Evolutionary conservation across 1,284 basidiomycete genomes (phyloP).

Genomic region (Rhodotorula sp.): DNA sequence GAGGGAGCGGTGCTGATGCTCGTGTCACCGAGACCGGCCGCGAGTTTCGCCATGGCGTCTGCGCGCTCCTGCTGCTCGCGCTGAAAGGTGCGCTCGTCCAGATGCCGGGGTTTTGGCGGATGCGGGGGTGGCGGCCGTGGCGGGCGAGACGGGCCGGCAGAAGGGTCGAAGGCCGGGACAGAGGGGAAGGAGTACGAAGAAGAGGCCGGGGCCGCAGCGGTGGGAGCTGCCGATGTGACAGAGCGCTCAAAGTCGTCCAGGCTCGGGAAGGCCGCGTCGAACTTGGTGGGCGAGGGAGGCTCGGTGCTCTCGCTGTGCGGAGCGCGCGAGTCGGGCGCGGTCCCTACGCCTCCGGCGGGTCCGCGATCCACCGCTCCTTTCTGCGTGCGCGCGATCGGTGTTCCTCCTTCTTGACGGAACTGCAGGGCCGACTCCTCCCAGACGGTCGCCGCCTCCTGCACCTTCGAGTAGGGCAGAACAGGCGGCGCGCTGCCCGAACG

Average conservation of each 20-base stretch:
- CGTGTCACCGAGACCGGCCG: background rate
- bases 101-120: slow-evolving; percentile 7
- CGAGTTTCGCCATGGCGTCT: slow-evolving; percentile 15
- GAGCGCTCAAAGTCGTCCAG: slow-evolving; percentile 33
- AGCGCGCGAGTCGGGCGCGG: slow-evolving; percentile 1
- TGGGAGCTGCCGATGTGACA: background rate
- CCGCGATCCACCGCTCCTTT: slow-evolving; percentile 12
- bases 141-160: background rate
- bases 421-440: slow-evolving; percentile 7
- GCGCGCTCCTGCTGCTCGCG: slow-evolving; percentile 19
- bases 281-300: slow-evolving; percentile 3
- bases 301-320: background rate
- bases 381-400: slow-evolving; percentile 1
- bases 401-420: slow-evolving; percentile 3
- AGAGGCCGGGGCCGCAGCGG: background rate
- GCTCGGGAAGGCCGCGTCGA: slow-evolving; percentile 28
- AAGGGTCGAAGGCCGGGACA: slow-evolving; percentile 20
- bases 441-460: slow-evolving; percentile 9
- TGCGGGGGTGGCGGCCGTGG: slow-evolving; percentile 16
- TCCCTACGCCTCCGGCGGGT: slow-evolving; percentile 17
- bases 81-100: slow-evolving; percentile 16
- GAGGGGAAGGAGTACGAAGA: background rate
- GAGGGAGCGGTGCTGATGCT: background rate
- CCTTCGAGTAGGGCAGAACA: slow-evolving; percentile 14
- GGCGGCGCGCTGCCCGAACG: slow-evolving; percentile 37